Conservation (phyloP, 805 yeast species). For the Metschnikowia baotianmanensis region DNA sequence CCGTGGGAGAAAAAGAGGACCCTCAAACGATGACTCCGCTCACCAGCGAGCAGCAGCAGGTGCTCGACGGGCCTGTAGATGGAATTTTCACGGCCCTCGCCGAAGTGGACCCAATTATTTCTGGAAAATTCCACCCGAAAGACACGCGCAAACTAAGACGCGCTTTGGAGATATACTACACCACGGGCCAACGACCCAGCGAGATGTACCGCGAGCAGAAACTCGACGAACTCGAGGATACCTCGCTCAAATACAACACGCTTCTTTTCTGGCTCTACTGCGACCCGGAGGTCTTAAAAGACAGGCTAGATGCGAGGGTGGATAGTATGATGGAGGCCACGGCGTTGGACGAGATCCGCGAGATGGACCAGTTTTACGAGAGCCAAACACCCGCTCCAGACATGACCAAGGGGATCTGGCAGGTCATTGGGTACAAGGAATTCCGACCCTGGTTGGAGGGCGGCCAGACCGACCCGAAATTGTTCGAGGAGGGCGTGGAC, state of each 20-base stretch:
- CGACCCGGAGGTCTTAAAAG: slow-evolving; percentile 52
- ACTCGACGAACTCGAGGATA: slow-evolving; percentile 37
- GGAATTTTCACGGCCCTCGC: slow-evolving; percentile 47
- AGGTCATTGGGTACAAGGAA: slow-evolving; percentile 91
- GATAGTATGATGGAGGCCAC: slow-evolving; percentile 78
- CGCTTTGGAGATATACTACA: slow-evolving; percentile 74
- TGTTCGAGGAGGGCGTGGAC: slow-evolving; percentile 50
- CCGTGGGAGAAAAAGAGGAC: slow-evolving; percentile 41
- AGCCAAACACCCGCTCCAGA: slow-evolving; percentile 39
- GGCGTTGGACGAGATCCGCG: slow-evolving; percentile 64
- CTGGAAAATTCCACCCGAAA: slow-evolving; percentile 86
- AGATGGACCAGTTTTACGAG: slow-evolving; percentile 49
- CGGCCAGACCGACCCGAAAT: slow-evolving; percentile 13
- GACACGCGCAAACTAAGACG: slow-evolving; percentile 76
- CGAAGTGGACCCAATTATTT: slow-evolving; percentile 65
- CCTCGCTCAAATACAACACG: slow-evolving; percentile 56
- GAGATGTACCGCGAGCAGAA: slow-evolving; percentile 65
- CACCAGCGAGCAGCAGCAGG: slow-evolving; percentile 27
- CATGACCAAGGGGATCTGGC: slow-evolving; percentile 80
- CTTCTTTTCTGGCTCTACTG: slow-evolving; percentile 83
- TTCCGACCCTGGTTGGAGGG: slow-evolving; percentile 66
- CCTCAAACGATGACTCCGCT: slow-evolving; percentile 30
- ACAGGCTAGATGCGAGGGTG: slow-evolving; percentile 73
- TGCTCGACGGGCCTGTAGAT: slow-evolving; percentile 58
- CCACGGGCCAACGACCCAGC: slow-evolving; percentile 67